Base-by-base conservation (phyloP, 2,329 filamentous ascomycete species). In the Talaromyces sp. region DNA sequence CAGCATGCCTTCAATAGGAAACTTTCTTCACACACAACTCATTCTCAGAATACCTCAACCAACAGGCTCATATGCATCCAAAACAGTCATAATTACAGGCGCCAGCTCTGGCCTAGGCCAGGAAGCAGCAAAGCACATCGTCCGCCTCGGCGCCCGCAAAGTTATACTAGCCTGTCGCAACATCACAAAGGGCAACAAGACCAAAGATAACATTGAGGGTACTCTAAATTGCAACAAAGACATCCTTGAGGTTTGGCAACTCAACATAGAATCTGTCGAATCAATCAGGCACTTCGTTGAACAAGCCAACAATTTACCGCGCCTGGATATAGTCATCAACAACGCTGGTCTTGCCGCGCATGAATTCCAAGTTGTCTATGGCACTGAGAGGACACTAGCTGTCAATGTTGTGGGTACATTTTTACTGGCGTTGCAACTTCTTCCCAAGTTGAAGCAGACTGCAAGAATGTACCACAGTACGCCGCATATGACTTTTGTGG, bases 1-100 rank as follows among this genome's bases (percentile, higher is more conserved):
- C 37, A 41, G 22, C 19, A 62, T 62, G 62, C 43, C 62, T 47
- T 50, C 62, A 41, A n/a, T 64, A n/a, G 31, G 56, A 37, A 60
- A 60, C 22, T 64, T 64, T 19, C 54, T 64, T 5, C 62, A 64
- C 37, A 60, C 62, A 16, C 54, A 64, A 41, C 19, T 64, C 19
- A 60, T 64, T 19, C 45, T 50, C 43, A 60, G 50, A 6, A 37
- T 64, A 16, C 43, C 62, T 8, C 31, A 16, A 35, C 63, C 63
- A 5, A 61, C 24, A 5, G 14, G 47, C 24, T 61, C 57, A 19
- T 65, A 61, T 24, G 37, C 24, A 13, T 61, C 43, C n/a, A 72
- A 80, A 64, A 77, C 76, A 0, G 80, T 79, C 54, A 80, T 85
- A 50, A 73, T 86, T 14, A 85, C 83, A 0, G 84, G 84, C 0